Percentiles rank a stretch among this genome's conserved stretches.
These are phyloP conservation scores for Thermothelomyces thermophilus DNA, from an alignment of 2,329 filamentous ascomycete species.

Conservation along the genomic window DNA sequence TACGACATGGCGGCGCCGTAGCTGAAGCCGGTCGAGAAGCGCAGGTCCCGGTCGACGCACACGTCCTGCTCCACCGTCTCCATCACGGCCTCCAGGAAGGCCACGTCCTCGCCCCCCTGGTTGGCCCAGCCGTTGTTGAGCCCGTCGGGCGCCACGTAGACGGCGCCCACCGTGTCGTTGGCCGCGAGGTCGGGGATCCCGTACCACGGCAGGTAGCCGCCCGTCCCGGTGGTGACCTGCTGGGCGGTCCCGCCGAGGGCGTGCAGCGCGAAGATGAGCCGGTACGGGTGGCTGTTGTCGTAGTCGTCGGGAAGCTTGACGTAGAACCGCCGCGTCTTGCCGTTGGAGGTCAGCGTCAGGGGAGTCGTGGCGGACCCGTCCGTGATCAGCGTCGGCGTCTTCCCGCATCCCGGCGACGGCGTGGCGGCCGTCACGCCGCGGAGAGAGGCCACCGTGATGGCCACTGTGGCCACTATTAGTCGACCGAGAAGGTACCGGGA, in stretches of 20 bases:
- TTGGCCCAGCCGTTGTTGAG: constrained; percentile 38
- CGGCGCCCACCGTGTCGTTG: constrained; percentile 32
- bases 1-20: constrained; percentile 40
- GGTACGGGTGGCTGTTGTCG: constrained; percentile 33
- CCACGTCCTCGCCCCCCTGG: constrained; percentile 35
- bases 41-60: constrained; percentile 36
- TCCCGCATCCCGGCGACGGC: constrained; percentile 6
- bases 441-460: not conserved
- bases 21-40: constrained; percentile 40
- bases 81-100: constrained; percentile 36
- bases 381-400: constrained; percentile 1
- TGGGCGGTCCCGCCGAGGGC: constrained; percentile 35
- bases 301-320: constrained; percentile 31
- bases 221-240: constrained; percentile 30
- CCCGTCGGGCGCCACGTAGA: constrained; percentile 40
- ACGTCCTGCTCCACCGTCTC: constrained; percentile 33
- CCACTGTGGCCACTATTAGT: not conserved
- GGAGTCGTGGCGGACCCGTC: not conserved
- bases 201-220: constrained; percentile 33
- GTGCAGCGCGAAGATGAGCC: constrained; percentile 38
- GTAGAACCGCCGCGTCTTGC: constrained; percentile 17
- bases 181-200: constrained; percentile 32
- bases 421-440: not conserved
- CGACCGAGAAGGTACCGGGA: not conserved
- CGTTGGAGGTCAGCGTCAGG: constrained; percentile 12